Percentiles rank a stretch among this genome's conserved stretches.
phyloP scores from a whole-genome alignment of 1,284 basidiomycete genomes.

The Chiua sp. region DNA sequence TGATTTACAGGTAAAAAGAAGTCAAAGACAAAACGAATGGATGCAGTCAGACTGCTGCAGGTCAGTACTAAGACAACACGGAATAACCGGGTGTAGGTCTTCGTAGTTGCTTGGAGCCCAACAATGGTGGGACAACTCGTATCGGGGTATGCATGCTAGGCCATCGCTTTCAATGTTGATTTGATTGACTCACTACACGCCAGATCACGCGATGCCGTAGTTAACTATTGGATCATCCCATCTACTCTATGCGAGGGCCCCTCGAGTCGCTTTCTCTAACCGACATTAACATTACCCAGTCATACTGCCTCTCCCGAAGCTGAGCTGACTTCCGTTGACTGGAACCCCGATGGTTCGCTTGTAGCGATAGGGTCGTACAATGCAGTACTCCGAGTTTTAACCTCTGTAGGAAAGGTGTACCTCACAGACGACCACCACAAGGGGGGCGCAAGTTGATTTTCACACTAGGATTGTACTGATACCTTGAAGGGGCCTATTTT shows the following conservation, averaged over 20 bases:
- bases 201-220: constrained; percentile 78
- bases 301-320: constrained; percentile 51
- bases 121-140: constrained; percentile 64
- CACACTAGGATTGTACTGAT: constrained; percentile 14
- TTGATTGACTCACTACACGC: constrained; percentile 12
- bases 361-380: constrained; percentile 81
- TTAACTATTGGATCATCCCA: constrained; percentile 78
- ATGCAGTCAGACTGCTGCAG: constrained; percentile 56
- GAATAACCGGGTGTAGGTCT: constrained; percentile 57
- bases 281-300: constrained; percentile 56
- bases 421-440: constrained; percentile 65
- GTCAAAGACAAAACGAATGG: constrained; percentile 43
- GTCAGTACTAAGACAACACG: constrained; percentile 41
- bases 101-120: constrained; percentile 83
- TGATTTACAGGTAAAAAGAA: constrained; percentile 39
- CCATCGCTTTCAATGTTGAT: not conserved
- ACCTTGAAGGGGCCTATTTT: constrained; percentile 73
- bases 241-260: constrained; percentile 41
- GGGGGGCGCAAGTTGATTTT: constrained; percentile 38
- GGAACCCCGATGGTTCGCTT: constrained; percentile 74
- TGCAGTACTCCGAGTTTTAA: constrained; percentile 67
- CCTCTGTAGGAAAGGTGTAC: constrained; percentile 59
- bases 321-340: constrained; percentile 76
- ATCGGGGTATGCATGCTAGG: constrained; percentile 61
- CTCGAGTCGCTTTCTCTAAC: constrained; percentile 25